Base-by-base conservation (phyloP, 805 yeast genomes). In the Candida yuanshanica region DNA sequence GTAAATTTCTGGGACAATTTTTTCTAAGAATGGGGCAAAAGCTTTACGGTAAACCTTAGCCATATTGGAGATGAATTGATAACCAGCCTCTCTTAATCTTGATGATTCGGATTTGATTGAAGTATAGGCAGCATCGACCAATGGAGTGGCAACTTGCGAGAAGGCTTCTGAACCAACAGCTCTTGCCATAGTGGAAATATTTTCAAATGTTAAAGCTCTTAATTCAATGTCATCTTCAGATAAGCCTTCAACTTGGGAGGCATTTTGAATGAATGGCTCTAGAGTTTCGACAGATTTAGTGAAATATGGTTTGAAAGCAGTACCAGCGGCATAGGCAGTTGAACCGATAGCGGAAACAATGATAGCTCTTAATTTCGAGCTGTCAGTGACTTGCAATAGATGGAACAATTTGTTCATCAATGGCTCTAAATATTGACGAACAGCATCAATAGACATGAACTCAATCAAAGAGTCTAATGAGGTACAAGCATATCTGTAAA, bases 281-380 rank as follows among this genome's bases (percentile, higher is more conserved):
- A 93, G 74, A 48, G 75, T 77, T 60, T 81, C 80, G 52, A 91
- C 79, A 38, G 96, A 84, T 48, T 79, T 75, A 58, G 79, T 77
- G 64, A 91, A 91, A 70, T 75, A 93, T 45, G 98, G 97, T 45
- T 75, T 69, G 66, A 86, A 93, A 31, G 84, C 75, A 54, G 81
- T 81, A 65, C 97, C 96, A 34, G 96, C 79, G 43, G 98, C 95
- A 59, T 83, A 89, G 22, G 99, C 98, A 45, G 96, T 87, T 31
- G 98, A 90, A 42, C 98, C 98, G 61, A 93, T 86, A 31, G 97
- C 96, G 40, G 95, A 85, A 45, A 93, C 96, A 58, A 85, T 81
- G 45, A 87, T 86, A 37, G 85, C 68, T 62, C 80, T 83, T 58
- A 85, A 70, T 45, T 65, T 66, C 13, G 95, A 77, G 18, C 90